A percentile compares a stretch with the other conserved stretches of the same genome.
Conservation (phyloP, 208 protist species). For the Leptomonas pyrrhocoris region DNA sequence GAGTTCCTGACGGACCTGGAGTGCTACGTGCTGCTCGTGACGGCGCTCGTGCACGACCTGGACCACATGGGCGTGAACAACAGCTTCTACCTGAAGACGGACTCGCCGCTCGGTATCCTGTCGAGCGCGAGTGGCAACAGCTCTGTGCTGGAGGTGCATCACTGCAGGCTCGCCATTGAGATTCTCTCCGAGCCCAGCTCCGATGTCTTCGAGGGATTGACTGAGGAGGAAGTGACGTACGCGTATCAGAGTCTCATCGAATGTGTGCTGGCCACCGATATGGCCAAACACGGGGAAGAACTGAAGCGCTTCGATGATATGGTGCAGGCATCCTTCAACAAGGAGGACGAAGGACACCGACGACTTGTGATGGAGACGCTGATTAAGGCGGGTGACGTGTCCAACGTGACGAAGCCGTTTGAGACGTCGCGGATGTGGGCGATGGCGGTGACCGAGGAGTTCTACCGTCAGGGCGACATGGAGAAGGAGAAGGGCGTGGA, state of each 20-base stretch:
- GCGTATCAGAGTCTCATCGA: slow-evolving; percentile 82
- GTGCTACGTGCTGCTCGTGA: slow-evolving; percentile 80
- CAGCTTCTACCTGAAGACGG: slow-evolving; percentile 89
- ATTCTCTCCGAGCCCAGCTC: slow-evolving; percentile 76
- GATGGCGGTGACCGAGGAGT: slow-evolving; percentile 88
- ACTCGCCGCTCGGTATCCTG: slow-evolving; percentile 83
- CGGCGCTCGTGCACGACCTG: slow-evolving; percentile 81
- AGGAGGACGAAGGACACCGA: slow-evolving; percentile 29
- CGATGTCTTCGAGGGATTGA: slow-evolving; percentile 76
- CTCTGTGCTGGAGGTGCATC: slow-evolving; percentile 86
- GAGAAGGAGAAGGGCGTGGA: too few species aligned
- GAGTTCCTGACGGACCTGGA: slow-evolving; percentile 76
- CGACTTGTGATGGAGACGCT: slow-evolving; percentile 69
- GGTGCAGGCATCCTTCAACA: slow-evolving; percentile 32
- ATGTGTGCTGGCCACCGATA: slow-evolving; percentile 86
- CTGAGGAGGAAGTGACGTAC: slow-evolving; percentile 36
- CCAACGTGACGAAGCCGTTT: slow-evolving; percentile 89
- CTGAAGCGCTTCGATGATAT: slow-evolving; percentile 41
- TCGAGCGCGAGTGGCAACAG: slow-evolving; percentile 82
- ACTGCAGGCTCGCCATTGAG: slow-evolving; percentile 88
- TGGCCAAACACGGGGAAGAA: slow-evolving; percentile 75
- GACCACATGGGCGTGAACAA: slow-evolving; percentile 93
- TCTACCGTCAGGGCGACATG: slow-evolving; percentile 89
- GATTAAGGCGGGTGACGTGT: slow-evolving; percentile 84
- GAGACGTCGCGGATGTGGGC: slow-evolving; percentile 82